These are phyloP conservation scores for Penicillium sp. DNA, from an alignment of 2,329 filamentous ascomycete species.

Conservation along the genomic window DNA sequence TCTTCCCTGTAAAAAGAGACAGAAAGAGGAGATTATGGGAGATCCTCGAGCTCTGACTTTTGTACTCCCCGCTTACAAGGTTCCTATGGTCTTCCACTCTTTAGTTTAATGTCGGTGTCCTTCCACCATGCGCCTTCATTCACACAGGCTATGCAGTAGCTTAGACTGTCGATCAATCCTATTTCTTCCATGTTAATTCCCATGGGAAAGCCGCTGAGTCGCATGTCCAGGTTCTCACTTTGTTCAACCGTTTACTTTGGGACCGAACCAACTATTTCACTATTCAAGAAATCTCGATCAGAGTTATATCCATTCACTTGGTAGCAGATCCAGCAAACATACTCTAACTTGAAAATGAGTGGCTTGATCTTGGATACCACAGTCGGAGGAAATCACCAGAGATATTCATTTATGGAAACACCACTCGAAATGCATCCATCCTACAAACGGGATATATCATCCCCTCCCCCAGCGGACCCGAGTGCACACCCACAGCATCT, in stretches of 20 bases:
- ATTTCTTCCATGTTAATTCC: background rate
- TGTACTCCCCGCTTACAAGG: slow-evolving; percentile 5
- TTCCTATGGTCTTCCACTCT: background rate
- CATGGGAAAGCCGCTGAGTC: slow-evolving; percentile 1
- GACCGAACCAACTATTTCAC: background rate
- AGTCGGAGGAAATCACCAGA: slow-evolving; percentile 6
- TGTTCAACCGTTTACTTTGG: background rate
- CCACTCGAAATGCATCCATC: slow-evolving; percentile 20
- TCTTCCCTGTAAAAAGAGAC: background rate
- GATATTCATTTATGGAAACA: slow-evolving; percentile 26
- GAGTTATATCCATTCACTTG: background rate
- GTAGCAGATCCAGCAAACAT: background rate
- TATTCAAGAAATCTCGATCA: background rate
- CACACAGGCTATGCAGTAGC: background rate
- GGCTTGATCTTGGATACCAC: slow-evolving; percentile 19
- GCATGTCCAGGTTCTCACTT: background rate
- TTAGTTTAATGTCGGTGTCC: slow-evolving; percentile 9
- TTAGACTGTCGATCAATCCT: background rate
- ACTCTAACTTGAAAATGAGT: slow-evolving; percentile 13
- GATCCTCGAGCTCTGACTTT: slow-evolving; percentile 16
- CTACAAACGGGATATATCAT: background rate
- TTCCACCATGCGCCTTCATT: slow-evolving; percentile 12
- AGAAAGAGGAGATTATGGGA: background rate
- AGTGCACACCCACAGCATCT: slow-evolving; percentile 7
- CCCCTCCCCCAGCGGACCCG: background rate